Conservation (phyloP, 345 rosid species). For the Eutrema yunnanense region DNA sequence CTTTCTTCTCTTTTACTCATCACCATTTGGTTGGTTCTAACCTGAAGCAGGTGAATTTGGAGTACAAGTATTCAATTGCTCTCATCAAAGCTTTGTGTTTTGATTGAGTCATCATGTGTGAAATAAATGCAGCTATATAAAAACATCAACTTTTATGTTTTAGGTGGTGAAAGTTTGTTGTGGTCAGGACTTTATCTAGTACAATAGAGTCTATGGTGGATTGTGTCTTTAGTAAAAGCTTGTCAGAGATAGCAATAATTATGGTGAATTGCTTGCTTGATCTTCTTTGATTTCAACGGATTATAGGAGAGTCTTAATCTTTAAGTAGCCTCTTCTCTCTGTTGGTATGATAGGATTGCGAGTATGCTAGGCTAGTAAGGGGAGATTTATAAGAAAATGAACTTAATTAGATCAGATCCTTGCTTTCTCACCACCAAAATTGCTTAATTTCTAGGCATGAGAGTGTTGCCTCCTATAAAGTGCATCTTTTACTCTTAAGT, state of each 20-base stretch:
- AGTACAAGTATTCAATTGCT: neutral
- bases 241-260: neutral
- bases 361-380: neutral
- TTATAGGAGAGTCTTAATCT: neutral
- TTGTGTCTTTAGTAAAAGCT: neutral
- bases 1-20: neutral
- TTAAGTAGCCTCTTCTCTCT: neutral
- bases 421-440: neutral
- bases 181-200: constrained; percentile 8
- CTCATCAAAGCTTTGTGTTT: neutral
- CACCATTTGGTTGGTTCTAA: neutral
- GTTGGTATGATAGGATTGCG: neutral
- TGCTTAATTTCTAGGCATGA: neutral
- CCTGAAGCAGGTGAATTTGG: neutral
- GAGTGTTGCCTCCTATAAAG: neutral
- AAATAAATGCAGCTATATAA: neutral
- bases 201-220: neutral
- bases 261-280: neutral
- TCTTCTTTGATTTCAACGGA: neutral
- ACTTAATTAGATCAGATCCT: neutral
- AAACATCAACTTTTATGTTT: neutral
- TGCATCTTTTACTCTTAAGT: neutral
- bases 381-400: neutral
- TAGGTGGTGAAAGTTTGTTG: neutral
- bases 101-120: constrained; percentile 10